phyloP scores from a whole-genome alignment of 768 basidiomycete species.

The Botryobasidium botryosum region DNA sequence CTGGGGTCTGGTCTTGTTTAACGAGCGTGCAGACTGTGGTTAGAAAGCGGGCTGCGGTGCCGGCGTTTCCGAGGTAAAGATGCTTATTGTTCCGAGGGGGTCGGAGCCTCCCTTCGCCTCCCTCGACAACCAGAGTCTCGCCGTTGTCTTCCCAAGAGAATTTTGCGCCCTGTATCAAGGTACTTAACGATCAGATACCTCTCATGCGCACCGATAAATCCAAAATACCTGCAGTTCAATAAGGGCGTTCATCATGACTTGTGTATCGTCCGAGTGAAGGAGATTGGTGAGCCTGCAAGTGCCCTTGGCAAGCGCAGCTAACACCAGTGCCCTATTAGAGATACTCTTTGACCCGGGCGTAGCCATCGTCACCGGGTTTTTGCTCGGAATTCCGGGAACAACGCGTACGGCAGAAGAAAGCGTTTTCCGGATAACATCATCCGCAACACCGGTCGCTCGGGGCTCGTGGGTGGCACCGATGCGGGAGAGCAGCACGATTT shows the following conservation, averaged over 20 bases:
- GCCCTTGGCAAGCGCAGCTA: constrained; percentile 81
- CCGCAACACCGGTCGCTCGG: constrained; percentile 72
- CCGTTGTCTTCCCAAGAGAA: constrained; percentile 96
- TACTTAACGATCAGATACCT: constrained; percentile 1
- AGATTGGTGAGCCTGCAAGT: constrained; percentile 80
- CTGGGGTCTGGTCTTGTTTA: constrained; percentile 21
- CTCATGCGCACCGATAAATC: neutral
- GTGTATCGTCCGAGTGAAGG: constrained; percentile 93
- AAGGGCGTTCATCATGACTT: constrained; percentile 96
- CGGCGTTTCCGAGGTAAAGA: constrained; percentile 91
- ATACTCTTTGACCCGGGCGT: constrained; percentile 96
- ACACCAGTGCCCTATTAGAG: constrained; percentile 82
- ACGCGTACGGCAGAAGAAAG: constrained; percentile 69
- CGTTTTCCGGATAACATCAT: constrained; percentile 65
- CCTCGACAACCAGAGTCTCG: constrained; percentile 83
- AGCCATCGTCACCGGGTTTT: constrained; percentile 46
- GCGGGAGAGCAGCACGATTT: constrained; percentile 76
- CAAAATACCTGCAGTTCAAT: constrained; percentile 59
- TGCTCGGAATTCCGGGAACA: constrained; percentile 43
- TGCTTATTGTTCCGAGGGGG: constrained; percentile 70
- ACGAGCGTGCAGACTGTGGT: constrained; percentile 92
- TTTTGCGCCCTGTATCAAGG: constrained; percentile 48
- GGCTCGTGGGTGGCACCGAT: constrained; percentile 89
- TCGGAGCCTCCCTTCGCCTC: constrained; percentile 64
- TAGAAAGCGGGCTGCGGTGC: constrained; percentile 94